These are phyloP conservation scores for Lasiosphaeriaceae sp. DNA, from an alignment of 495 filamentous ascomycete genomes.

Conservation along the genomic window DNA sequence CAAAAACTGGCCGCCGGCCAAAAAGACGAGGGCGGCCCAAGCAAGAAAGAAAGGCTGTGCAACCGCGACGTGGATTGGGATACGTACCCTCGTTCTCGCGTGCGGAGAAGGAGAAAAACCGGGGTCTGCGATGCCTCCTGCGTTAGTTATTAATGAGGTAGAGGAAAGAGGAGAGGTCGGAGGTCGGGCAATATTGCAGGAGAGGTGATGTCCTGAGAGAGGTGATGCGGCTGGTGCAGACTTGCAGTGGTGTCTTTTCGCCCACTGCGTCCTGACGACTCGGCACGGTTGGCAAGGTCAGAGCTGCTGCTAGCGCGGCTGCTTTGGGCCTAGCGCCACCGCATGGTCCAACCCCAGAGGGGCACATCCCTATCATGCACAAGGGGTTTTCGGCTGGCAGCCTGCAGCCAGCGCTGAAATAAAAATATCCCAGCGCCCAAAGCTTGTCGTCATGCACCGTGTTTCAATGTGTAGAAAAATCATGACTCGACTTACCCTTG, in stretches of 20 bases:
- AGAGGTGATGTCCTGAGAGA: slow-evolving; percentile 13
- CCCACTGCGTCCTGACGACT: slow-evolving; percentile 21
- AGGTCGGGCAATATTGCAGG: slow-evolving; percentile 6
- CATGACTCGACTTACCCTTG: neutral
- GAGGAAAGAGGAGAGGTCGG: slow-evolving; percentile 4
- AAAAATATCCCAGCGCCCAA: neutral
- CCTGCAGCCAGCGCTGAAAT: neutral
- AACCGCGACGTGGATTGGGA: neutral
- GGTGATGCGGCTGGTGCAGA: slow-evolving; percentile 23
- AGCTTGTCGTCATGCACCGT: neutral
- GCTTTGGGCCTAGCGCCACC: slow-evolving; percentile 21
- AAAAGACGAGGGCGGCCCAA: neutral
- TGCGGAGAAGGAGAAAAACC: slow-evolving; percentile 5
- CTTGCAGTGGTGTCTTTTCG: slow-evolving; percentile 17
- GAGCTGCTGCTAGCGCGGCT: slow-evolving; percentile 8
- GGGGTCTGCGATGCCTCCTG: slow-evolving; percentile 15
- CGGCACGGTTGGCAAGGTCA: slow-evolving; percentile 20
- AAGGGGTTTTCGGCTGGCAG: neutral
- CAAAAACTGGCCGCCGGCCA: no score
- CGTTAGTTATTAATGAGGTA: slow-evolving; percentile 1
- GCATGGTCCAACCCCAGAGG: neutral
- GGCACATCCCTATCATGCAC: neutral
- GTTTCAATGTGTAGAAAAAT: neutral
- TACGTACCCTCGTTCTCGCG: slow-evolving; percentile 20
- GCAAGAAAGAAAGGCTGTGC: neutral